Percentiles rank a stretch among this genome's conserved stretches.
These are phyloP conservation scores for Cutaneotrichosporon mucoides DNA, from an alignment of 1,284 basidiomycete species.

Conservation along the genomic window DNA sequence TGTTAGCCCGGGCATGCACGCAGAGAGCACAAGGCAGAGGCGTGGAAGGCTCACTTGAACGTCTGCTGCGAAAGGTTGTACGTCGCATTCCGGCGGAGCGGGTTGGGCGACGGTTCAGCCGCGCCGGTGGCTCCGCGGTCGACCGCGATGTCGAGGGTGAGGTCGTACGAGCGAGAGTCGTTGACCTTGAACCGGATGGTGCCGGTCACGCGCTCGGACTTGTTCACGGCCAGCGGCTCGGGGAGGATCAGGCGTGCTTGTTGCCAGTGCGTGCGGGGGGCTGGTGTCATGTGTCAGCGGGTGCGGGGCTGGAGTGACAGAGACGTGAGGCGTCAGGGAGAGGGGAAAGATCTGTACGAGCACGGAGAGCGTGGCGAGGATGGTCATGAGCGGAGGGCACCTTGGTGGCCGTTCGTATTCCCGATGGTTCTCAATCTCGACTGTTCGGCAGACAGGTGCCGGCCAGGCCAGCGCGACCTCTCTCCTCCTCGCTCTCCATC, in stretches of 20 bases:
- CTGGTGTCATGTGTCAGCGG: conserved; percentile 15
- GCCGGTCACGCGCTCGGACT: conserved; percentile 41
- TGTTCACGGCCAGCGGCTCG: conserved; percentile 50
- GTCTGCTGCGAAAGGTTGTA: conserved; percentile 46
- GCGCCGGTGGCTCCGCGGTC: conserved; percentile 25
- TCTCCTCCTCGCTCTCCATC: too few relatives aligned
- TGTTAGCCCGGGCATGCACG: neutral
- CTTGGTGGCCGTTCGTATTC: too few relatives aligned
- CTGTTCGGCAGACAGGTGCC: too few relatives aligned
- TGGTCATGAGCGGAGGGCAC: too few relatives aligned
- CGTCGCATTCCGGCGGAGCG: conserved; percentile 31
- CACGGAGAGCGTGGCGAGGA: too few relatives aligned
- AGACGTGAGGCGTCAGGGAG: too few relatives aligned
- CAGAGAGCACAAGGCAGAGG: neutral
- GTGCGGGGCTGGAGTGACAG: too few relatives aligned
- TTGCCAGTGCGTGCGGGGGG: conserved; percentile 48
- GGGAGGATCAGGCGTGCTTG: conserved; percentile 44
- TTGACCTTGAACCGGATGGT: conserved; percentile 39
- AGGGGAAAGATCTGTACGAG: too few relatives aligned
- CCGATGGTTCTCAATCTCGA: too few relatives aligned
- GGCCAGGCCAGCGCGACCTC: too few relatives aligned
- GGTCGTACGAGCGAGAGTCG: conserved; percentile 45
- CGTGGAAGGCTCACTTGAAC: conserved; percentile 40
- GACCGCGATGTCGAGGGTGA: conserved; percentile 38
- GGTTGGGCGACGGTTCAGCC: conserved; percentile 20